These are phyloP conservation scores for Candida corydali DNA, from an alignment of 805 yeast species.

Conservation along the genomic window DNA sequence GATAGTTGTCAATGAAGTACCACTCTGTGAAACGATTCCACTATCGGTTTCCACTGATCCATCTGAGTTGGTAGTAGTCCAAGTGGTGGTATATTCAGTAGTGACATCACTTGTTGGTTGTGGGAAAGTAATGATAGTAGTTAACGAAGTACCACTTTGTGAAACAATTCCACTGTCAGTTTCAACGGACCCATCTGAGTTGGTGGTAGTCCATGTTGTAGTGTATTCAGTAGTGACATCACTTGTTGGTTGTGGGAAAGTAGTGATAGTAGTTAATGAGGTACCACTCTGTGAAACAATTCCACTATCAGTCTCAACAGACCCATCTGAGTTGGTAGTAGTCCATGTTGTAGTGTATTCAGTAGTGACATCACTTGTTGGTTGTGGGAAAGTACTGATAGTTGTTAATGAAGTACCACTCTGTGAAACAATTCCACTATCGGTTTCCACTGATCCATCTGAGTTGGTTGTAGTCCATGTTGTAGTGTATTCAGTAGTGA, in stretches of 20 bases:
- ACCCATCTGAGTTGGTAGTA: slow-evolving; percentile 11
- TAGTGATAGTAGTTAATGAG: slow-evolving; percentile 7
- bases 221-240: slow-evolving; percentile 10
- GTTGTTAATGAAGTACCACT: slow-evolving; percentile 4
- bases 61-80: slow-evolving; percentile 11
- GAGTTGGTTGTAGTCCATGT: slow-evolving; percentile 12
- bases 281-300: slow-evolving; percentile 7
- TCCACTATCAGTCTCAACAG: slow-evolving; percentile 9
- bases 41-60: slow-evolving; percentile 10
- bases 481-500: slow-evolving; percentile 4
- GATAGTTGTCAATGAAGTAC: slow-evolving; percentile 2
- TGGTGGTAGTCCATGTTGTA: slow-evolving; percentile 13
- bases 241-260: slow-evolving; percentile 5
- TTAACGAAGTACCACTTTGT: slow-evolving; percentile 1
- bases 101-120: not conserved
- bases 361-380: slow-evolving; percentile 9
- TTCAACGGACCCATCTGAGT: slow-evolving; percentile 11
- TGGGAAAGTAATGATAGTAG: slow-evolving; percentile 4
- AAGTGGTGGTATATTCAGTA: slow-evolving; percentile 1
- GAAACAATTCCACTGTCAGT: slow-evolving; percentile 14
- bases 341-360: slow-evolving; percentile 6
- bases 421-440: slow-evolving; percentile 11
- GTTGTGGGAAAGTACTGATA: slow-evolving; percentile 2
- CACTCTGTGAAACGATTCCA: slow-evolving; percentile 11
- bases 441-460: slow-evolving; percentile 9